A percentile compares a stretch with the other conserved stretches of the same genome.
Evolutionary conservation across 352 stramenopile genomes (phyloP).

Genomic region (Phytopythium sindhum): DNA sequence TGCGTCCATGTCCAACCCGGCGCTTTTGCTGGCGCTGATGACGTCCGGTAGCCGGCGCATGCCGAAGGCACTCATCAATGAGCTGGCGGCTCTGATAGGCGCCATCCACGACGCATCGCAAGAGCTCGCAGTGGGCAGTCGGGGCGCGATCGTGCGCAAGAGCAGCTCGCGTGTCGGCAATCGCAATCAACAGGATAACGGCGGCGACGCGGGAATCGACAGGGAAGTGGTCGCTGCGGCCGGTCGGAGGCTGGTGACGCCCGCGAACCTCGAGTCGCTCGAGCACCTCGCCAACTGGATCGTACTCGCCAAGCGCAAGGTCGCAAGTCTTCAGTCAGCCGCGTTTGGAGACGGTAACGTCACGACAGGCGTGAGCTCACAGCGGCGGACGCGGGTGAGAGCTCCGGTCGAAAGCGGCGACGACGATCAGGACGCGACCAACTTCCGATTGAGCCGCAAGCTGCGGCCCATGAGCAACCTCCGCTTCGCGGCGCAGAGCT

Average conservation of each 20-base stretch:
- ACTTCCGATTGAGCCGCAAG: slow-evolving; percentile 71
- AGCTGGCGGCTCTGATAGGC: slow-evolving; percentile 54
- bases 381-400: not conserved
- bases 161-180: not conserved
- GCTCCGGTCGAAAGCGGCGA: slow-evolving; percentile 12
- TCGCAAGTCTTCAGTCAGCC: slow-evolving; percentile 47
- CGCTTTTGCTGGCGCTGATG: slow-evolving; percentile 65
- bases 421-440: slow-evolving; percentile 28
- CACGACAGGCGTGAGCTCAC: not conserved
- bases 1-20: slow-evolving; percentile 50
- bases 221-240: not conserved
- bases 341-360: slow-evolving; percentile 11
- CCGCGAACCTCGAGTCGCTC: slow-evolving; percentile 71
- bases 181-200: not conserved
- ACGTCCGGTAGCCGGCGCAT: slow-evolving; percentile 2
- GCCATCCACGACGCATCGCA: slow-evolving; percentile 29
- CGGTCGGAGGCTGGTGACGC: slow-evolving; percentile 21
- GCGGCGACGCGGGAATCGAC: not conserved
- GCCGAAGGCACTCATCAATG: slow-evolving; percentile 30
- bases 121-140: not conserved
- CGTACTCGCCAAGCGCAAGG: slow-evolving; percentile 68
- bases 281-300: slow-evolving; percentile 81
- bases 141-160: not conserved
- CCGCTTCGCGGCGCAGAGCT: slow-evolving; percentile 66
- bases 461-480: slow-evolving; percentile 77